phyloP scores from a whole-genome alignment of 2,329 filamentous ascomycete genomes.

The Coccinonectria pachysandricola region DNA sequence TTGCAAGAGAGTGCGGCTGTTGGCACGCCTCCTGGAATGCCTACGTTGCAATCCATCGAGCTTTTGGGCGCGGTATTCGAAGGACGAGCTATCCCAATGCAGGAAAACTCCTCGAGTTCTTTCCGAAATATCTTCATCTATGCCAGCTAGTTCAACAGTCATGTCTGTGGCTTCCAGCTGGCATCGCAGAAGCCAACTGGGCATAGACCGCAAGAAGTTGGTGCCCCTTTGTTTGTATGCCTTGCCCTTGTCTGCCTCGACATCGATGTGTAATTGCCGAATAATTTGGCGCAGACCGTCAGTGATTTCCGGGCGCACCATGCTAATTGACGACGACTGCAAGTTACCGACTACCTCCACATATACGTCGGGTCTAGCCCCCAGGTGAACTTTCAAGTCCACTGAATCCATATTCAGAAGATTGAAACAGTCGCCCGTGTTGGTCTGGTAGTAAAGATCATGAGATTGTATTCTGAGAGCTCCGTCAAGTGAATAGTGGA shows the following conservation, averaged over 20 bases:
- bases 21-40: slow-evolving; percentile 57
- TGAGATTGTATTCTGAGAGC: slow-evolving; percentile 77
- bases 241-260: slow-evolving; percentile 48
- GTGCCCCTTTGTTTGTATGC: slow-evolving; percentile 39
- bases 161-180: slow-evolving; percentile 82
- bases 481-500: slow-evolving; percentile 79
- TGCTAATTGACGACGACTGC: slow-evolving; percentile 78
- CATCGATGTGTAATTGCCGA: slow-evolving; percentile 64
- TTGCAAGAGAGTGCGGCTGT: slow-evolving; percentile 60
- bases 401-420: slow-evolving; percentile 79
- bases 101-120: slow-evolving; percentile 74
- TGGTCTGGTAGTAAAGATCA: slow-evolving; percentile 88
- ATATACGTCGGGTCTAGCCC: slow-evolving; percentile 73
- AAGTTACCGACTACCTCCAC: slow-evolving; percentile 71
- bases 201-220: slow-evolving; percentile 66
- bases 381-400: slow-evolving; percentile 77
- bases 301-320: slow-evolving; percentile 86
- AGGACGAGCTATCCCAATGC: slow-evolving; percentile 77
- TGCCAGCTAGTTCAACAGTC: slow-evolving; percentile 79
- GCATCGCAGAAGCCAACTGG: slow-evolving; percentile 74
- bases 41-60: slow-evolving; percentile 52
- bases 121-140: slow-evolving; percentile 73
- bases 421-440: slow-evolving; percentile 71
- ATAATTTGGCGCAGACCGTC: slow-evolving; percentile 89
- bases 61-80: slow-evolving; percentile 79